Percentiles rank a stretch among this genome's conserved stretches.
Conservation (phyloP, 2,329 filamentous ascomycete species). For the Dactylellina cionopaga region DNA sequence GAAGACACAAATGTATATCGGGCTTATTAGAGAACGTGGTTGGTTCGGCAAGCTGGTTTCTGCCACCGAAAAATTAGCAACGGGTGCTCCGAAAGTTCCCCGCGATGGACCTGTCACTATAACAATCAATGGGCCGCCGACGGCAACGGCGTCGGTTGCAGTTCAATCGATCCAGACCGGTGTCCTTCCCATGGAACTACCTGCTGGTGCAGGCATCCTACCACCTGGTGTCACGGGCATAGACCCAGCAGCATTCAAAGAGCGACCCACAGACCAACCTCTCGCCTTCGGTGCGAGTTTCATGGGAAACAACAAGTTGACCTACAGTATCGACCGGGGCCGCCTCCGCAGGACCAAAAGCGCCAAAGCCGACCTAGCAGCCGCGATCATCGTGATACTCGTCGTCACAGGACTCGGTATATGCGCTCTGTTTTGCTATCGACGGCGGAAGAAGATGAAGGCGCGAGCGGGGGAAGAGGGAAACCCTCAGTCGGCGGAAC, state of each 20-base stretch:
- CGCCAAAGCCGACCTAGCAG: slow-evolving; percentile 18
- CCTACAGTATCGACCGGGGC: not conserved
- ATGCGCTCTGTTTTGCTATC: slow-evolving; percentile 4
- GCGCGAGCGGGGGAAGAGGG: not conserved
- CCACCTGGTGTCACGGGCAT: not conserved
- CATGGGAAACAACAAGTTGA: not conserved
- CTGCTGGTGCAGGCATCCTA: not conserved
- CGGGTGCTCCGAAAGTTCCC: not conserved
- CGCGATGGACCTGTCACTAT: not conserved
- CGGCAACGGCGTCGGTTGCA: no score
- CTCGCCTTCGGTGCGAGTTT: slow-evolving; percentile 6
- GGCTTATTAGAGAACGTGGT: no score
- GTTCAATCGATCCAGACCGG: not conserved
- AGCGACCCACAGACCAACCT: slow-evolving; percentile 2
- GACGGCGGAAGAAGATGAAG: not conserved
- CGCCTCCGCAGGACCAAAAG: not conserved
- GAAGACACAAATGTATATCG: not conserved
- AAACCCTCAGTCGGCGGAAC: not conserved
- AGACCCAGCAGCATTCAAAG: slow-evolving; percentile 18
- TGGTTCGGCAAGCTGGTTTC: not conserved
- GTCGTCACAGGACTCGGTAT: not conserved
- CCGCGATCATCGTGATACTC: slow-evolving; percentile 15
- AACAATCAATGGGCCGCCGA: not conserved
- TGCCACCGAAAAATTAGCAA: not conserved
- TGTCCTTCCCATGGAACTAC: no score